Percentiles rank a stretch among this genome's conserved stretches.
Conservation (phyloP, 805 yeast species). For the Saccharomycopsis selenospora region DNA sequence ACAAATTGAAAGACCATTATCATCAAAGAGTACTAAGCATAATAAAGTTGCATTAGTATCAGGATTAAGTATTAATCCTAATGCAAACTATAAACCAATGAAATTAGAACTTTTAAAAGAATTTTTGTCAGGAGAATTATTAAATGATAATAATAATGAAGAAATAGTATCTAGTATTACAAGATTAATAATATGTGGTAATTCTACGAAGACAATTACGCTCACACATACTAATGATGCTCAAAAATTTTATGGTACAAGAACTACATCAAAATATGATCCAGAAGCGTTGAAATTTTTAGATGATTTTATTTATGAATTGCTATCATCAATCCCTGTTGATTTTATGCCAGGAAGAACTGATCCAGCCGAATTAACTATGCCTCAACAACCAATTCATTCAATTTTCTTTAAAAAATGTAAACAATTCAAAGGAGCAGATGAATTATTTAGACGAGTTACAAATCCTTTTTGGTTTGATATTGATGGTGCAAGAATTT, state of each 20-base stretch:
- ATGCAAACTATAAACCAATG: constrained; percentile 31
- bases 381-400: constrained; percentile 92
- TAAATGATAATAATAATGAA: constrained; percentile 25
- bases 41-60: constrained; percentile 65
- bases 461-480: constrained; percentile 77
- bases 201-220: constrained; percentile 40
- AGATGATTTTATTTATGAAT: constrained; percentile 50
- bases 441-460: constrained; percentile 31
- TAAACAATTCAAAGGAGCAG: constrained; percentile 27
- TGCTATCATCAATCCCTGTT: constrained; percentile 57
- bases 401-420: constrained; percentile 54
- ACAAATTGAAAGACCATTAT: constrained; percentile 36
- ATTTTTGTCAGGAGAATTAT: constrained; percentile 66
- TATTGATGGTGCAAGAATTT: constrained; percentile 44
- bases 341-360: constrained; percentile 75
- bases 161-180: constrained; percentile 30
- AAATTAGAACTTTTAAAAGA: constrained; percentile 56
- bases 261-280: constrained; percentile 45
- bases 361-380: constrained; percentile 78
- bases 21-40: constrained; percentile 4
- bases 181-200: constrained; percentile 65
- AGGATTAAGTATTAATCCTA: constrained; percentile 57
- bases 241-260: constrained; percentile 38
- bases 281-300: constrained; percentile 44
- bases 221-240: constrained; percentile 24